A percentile compares a stretch with the other conserved stretches of the same genome.
Evolutionary conservation across 2,329 filamentous ascomycete genomes (phyloP).

Genomic region (Alternaria triticina): DNA sequence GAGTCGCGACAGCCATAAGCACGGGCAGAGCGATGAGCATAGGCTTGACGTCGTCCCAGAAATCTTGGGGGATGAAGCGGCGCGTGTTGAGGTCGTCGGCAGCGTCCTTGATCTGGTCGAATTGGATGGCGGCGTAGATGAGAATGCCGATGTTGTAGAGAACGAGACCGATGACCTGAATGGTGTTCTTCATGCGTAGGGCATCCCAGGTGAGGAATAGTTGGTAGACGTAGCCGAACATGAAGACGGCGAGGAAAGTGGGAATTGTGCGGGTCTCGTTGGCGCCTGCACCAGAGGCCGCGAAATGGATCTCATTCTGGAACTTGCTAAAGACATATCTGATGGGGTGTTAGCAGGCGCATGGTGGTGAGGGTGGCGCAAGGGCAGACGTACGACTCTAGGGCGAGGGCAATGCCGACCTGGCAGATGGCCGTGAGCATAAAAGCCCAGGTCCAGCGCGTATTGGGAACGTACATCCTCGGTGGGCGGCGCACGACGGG

Average conservation of each 20-base stretch:
- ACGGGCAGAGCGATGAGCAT: conserved; percentile 85
- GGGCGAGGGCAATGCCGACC: conserved; percentile 77
- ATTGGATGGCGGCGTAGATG: conserved; percentile 91
- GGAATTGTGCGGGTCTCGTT: conserved; percentile 73
- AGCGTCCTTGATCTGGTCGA: conserved; percentile 84
- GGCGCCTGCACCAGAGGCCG: conserved; percentile 44
- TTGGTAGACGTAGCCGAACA: conserved; percentile 95
- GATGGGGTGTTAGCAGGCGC: conserved; percentile 13
- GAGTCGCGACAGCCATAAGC: conserved; percentile 77
- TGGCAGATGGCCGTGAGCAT: conserved; percentile 76
- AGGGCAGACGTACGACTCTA: conserved; percentile 76
- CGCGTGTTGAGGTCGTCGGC: conserved; percentile 60
- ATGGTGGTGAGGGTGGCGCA: not conserved
- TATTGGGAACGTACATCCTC: conserved; percentile 77
- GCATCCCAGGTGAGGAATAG: conserved; percentile 91
- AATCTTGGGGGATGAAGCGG: conserved; percentile 56
- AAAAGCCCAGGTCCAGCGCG: conserved; percentile 88
- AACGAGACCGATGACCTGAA: conserved; percentile 95
- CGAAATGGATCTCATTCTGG: conserved; percentile 64
- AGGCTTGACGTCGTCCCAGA: conserved; percentile 75
- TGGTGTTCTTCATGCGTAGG: conserved; percentile 93
- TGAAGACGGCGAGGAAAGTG: conserved; percentile 94
- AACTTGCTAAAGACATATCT: conserved; percentile 93
- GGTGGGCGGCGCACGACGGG: conserved; percentile 40
- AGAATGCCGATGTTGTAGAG: conserved; percentile 90